Evolutionary conservation across 2,329 filamentous ascomycete species (phyloP).

Genomic region (Pestalotiopsis sp.): DNA sequence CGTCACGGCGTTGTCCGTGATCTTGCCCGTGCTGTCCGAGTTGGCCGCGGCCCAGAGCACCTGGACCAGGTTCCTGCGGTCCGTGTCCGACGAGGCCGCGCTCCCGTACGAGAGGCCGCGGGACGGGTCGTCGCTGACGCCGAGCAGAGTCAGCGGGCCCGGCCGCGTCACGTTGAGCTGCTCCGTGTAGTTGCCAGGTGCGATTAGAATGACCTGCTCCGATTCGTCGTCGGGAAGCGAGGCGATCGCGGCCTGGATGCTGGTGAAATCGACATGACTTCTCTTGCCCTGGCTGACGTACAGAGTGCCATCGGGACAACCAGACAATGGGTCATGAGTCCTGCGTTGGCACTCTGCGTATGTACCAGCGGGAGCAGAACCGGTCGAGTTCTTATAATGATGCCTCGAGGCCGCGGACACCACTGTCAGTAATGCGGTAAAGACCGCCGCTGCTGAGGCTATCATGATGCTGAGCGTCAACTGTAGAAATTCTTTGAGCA

Average conservation of each 20-base stretch:
- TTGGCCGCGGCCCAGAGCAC: slow-evolving; percentile 62
- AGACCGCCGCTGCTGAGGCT: neutral
- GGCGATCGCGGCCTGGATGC: slow-evolving; percentile 43
- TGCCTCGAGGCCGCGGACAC: neutral
- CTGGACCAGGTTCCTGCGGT: slow-evolving; percentile 55
- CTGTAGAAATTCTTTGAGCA: neutral
- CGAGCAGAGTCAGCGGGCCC: slow-evolving; percentile 63
- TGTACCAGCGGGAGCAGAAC: slow-evolving; percentile 7
- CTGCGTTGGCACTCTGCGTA: slow-evolving; percentile 32
- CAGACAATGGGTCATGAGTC: slow-evolving; percentile 35
- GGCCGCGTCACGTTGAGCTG: slow-evolving; percentile 67
- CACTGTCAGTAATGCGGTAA: slow-evolving; percentile 2
- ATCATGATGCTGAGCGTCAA: neutral
- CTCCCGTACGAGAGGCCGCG: slow-evolving; percentile 33
- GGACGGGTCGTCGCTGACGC: slow-evolving; percentile 50
- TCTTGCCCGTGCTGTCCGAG: slow-evolving; percentile 38
- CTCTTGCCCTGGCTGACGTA: slow-evolving; percentile 39
- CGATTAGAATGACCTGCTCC: slow-evolving; percentile 59
- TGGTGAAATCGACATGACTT: slow-evolving; percentile 36
- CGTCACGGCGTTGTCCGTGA: slow-evolving; percentile 64
- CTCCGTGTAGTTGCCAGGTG: slow-evolving; percentile 62
- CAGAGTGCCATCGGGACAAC: slow-evolving; percentile 42
- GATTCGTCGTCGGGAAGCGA: slow-evolving; percentile 43
- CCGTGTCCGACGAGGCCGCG: slow-evolving; percentile 33
- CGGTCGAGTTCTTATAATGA: neutral